Conservation (phyloP, 441 rosid genomes). For the Gossypium lobatum region DNA sequence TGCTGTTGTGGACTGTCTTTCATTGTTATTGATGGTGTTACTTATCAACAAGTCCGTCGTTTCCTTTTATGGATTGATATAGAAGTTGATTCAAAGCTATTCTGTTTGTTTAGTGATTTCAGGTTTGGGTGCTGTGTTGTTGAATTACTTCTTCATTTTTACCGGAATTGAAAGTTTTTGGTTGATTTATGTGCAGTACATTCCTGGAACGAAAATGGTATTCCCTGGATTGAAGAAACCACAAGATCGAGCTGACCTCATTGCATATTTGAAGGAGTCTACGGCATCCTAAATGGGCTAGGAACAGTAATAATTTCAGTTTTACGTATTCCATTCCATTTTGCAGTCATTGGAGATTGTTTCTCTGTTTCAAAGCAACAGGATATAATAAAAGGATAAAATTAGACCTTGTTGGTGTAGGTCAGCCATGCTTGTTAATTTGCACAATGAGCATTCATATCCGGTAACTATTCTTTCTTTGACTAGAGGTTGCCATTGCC, state of each 20-base stretch:
- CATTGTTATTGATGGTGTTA: not conserved
- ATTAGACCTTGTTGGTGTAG: not conserved
- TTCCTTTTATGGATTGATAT: not conserved
- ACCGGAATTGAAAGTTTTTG: not conserved
- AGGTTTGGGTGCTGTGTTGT: not conserved
- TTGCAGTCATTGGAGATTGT: conserved; percentile 20
- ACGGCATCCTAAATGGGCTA: conserved; percentile 28
- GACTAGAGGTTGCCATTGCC: not conserved
- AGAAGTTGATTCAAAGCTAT: not conserved
- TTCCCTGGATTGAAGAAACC: conserved; percentile 62
- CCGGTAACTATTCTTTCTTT: not conserved
- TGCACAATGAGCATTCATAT: not conserved
- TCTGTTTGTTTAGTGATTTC: not conserved
- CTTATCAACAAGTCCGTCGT: not conserved
- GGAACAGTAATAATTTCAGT: not conserved
- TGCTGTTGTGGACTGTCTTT: not conserved
- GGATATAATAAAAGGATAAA: conserved; percentile 24
- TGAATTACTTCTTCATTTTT: not conserved
- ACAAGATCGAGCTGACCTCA: conserved; percentile 53
- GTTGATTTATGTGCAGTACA: conserved; percentile 30
- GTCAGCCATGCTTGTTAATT: not conserved
- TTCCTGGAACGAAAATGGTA: conserved; percentile 60
- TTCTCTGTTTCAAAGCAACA: not conserved
- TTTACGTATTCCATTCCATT: conserved; percentile 20
- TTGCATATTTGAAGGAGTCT: conserved; percentile 50